These are phyloP conservation scores for Naganishia friedmannii DNA, from an alignment of 768 basidiomycete species.

Conservation along the genomic window DNA sequence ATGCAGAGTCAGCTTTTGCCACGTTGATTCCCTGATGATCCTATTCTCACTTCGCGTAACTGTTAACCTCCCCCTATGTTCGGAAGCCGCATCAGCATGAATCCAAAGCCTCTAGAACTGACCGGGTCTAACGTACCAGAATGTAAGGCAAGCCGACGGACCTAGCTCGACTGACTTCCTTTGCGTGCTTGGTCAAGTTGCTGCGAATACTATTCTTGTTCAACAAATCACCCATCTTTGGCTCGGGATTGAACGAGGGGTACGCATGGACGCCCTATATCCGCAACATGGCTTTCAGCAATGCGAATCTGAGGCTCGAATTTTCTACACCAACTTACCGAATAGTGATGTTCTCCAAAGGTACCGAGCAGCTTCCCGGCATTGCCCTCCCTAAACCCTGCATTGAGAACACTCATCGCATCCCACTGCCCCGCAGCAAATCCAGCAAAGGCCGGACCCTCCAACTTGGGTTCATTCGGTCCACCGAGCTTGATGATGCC, in stretches of 20 bases:
- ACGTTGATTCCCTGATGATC: neutral
- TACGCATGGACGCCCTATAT: constrained; percentile 17
- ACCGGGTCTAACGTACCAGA: neutral
- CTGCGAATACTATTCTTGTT: constrained; percentile 30
- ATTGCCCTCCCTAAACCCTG: constrained; percentile 23
- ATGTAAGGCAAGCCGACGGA: constrained; percentile 24
- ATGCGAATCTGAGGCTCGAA: neutral
- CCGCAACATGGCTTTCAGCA: neutral
- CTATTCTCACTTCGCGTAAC: neutral
- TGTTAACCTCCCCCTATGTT: neutral
- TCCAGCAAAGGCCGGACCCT: constrained; percentile 29
- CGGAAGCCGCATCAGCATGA: neutral
- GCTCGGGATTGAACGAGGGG: constrained; percentile 6
- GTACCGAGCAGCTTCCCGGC: constrained; percentile 23
- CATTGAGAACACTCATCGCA: constrained; percentile 27
- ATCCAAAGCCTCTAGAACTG: neutral
- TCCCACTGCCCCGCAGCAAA: constrained; percentile 15
- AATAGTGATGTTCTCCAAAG: constrained; percentile 22
- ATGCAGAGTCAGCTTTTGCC: neutral
- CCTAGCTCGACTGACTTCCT: constrained; percentile 17
- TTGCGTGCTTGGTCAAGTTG: constrained; percentile 6
- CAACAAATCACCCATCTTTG: constrained; percentile 31
- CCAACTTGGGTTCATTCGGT: constrained; percentile 21
- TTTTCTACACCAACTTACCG: neutral
- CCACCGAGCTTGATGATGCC: constrained; percentile 16